Evolutionary conservation across 495 filamentous ascomycete species (phyloP), one percentile per base, ranked within the genome.

Genomic region (Penicillium lagena): DNA sequence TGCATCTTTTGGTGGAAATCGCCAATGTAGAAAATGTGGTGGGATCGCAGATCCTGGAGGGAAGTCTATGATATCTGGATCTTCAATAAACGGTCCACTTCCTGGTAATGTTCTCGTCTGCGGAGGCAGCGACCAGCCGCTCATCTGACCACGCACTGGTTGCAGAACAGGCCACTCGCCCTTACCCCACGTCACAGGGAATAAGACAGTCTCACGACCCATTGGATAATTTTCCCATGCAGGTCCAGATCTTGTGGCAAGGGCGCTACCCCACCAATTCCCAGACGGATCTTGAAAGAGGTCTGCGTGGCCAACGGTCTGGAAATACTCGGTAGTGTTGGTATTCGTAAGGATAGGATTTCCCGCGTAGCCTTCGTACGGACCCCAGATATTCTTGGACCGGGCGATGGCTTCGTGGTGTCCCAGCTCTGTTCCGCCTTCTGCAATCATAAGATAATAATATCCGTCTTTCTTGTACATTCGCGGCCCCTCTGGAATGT

Each of bases 401-500:
- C 80, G 70, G 0, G 72, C 72, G 4, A 81, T 58, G 9, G 75
- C 77, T 35, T 63, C 63, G 4, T 71, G 71, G 45, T 85, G 81
- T 9, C 73, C 59, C 41, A 76, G 72, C 4, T 68, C 80, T 1
- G 81, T 85, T 4, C 82, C 81, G 1, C 79, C 82, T 47, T 86
- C 81, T 2, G 76, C 79, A 22, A 75, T 79, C 11, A 76, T 49
- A 4, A 82, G 66, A 50, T 80, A 81, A 52, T 80, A 82, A 51
- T 60, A 79, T 9, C 68, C 73, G 51, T 77, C 72, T 37, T 69
- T 63, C 61, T 73, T 74, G 51, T 77, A 79, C 9, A 82, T 57
- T 55, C 84, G 81, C 9, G 81, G 79, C 1, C 74, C 82, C 54
- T 86, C 82, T 7, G 78, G 75, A 11, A 80, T 63, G 12, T 64